Conservation (phyloP, 768 basidiomycete species). For the Multifurca ochricompacta region DNA sequence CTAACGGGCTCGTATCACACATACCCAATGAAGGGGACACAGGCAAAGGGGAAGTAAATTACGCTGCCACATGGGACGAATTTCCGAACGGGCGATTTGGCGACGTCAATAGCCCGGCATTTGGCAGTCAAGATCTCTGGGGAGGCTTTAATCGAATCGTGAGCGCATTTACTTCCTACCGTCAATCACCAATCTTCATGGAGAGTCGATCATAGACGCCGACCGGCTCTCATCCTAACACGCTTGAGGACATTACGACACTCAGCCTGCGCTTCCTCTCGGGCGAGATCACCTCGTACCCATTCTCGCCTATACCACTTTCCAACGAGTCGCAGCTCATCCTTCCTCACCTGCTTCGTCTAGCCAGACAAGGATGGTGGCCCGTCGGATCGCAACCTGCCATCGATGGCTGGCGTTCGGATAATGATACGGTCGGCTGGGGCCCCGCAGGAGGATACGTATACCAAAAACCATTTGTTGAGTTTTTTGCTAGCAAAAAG, state of each 20-base stretch:
- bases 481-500: conserved; percentile 74
- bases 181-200: background rate
- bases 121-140: conserved; percentile 74
- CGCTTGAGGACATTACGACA: conserved; percentile 54
- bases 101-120: conserved; percentile 95
- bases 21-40: conserved; percentile 47
- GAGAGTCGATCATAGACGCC: conserved; percentile 1
- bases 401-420: conserved; percentile 69
- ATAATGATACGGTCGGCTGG: conserved; percentile 82
- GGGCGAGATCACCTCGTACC: conserved; percentile 65
- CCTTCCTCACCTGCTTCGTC: conserved; percentile 61
- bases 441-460: conserved; percentile 90
- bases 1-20: conserved; percentile 43
- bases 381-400: conserved; percentile 96
- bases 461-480: conserved; percentile 96
- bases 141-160: conserved; percentile 60
- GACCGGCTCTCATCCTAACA: background rate
- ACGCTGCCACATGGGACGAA: conserved; percentile 83
- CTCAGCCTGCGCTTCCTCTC: conserved; percentile 79
- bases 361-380: conserved; percentile 85
- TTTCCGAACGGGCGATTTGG: conserved; percentile 99
- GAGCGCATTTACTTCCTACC: conserved; percentile 15
- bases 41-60: conserved; percentile 66
- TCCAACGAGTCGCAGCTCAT: conserved; percentile 79
- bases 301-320: conserved; percentile 80